Base-by-base conservation (phyloP, 2,329 filamentous ascomycete genomes). In the Monosporascus sp. region DNA sequence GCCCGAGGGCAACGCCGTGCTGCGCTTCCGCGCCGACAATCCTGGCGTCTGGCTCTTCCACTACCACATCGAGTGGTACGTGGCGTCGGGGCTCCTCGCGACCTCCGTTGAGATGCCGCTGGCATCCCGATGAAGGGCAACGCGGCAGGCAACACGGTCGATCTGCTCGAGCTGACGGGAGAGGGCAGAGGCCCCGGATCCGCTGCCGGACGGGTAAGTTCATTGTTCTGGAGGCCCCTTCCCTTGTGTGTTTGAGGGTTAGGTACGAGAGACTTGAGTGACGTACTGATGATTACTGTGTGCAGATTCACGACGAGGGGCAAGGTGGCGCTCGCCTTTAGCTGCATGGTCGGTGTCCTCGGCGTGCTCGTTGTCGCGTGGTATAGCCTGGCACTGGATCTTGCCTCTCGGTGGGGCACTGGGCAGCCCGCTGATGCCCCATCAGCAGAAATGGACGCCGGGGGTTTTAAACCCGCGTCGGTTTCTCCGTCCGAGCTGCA, bases 21-120 rank as follows among this genome's bases (percentile, higher is more conserved):
- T 93, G 22, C 76, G 84, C n/a, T 87, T 87, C 71, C 73, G 74
- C 53, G 82, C 85, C 1, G 77, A 88, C 63, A 89, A 89, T 59
- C 83, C 86, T 11, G 74, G 81, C 38, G 74, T 88, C 22, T 88
- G 85, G 85, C 68, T 88, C 4, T 88, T 91, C 72, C 88, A 91
- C 70, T 92, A 88, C 70, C 89, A 93, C 66, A 86, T 92, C 50
- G 87, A 89, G 65, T 93, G 87, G 87, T 87, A 90, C 65, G 75
- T 89, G 53, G 72, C 78, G 1, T 83, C 82, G 3, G 87, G 87
- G n/a, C 75, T 90, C 2, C 74, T 83, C 3, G 79, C 83, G 24
- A 84, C 82, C 1, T 79, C 89, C 58, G 69, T 88, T 56, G 85
- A 87, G 67, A 79, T 81, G 0, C 85, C 85, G 74, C 67, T 0